phyloP scores from a whole-genome alignment of 2,329 filamentous ascomycete genomes.

The Colletotrichum tamarilloi region DNA sequence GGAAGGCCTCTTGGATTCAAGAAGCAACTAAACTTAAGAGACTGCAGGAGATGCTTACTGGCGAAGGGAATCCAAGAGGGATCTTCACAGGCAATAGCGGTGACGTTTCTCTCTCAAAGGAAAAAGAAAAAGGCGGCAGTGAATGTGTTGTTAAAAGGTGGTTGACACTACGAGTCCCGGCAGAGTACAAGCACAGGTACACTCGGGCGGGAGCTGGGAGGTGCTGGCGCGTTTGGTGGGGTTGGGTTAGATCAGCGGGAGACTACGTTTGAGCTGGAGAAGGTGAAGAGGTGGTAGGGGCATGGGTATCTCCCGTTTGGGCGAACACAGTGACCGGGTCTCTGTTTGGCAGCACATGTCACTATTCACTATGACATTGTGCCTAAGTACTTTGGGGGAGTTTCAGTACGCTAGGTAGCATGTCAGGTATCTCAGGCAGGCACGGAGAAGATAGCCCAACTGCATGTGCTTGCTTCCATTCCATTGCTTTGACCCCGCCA shows the following conservation, averaged over 20 bases:
- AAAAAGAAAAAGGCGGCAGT: not conserved
- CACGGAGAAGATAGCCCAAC: not conserved
- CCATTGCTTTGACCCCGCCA: not conserved
- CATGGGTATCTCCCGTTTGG: not conserved
- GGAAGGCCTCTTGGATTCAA: not conserved
- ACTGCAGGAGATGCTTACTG: not conserved
- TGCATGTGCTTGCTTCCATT: not conserved
- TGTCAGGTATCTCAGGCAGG: not conserved
- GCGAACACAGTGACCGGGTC: not conserved
- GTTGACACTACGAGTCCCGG: not conserved
- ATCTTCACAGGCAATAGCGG: not conserved
- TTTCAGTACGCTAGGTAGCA: not conserved
- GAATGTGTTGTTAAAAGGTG: slow-evolving; percentile 4
- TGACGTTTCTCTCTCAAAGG: not conserved
- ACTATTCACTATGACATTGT: not conserved
- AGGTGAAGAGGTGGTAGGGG: slow-evolving; percentile 15
- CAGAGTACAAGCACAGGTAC: not conserved
- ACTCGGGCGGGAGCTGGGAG: slow-evolving; percentile 12
- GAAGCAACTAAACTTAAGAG: not conserved
- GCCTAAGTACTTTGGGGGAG: not conserved
- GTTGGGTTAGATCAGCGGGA: slow-evolving; percentile 28
- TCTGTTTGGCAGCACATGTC: not conserved
- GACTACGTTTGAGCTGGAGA: not conserved
- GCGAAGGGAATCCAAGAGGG: not conserved
- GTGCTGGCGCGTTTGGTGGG: slow-evolving; percentile 20